phyloP scores from a whole-genome alignment of 192 early-diverging fungal genomes.

The Entophlyctis luteolus region DNA sequence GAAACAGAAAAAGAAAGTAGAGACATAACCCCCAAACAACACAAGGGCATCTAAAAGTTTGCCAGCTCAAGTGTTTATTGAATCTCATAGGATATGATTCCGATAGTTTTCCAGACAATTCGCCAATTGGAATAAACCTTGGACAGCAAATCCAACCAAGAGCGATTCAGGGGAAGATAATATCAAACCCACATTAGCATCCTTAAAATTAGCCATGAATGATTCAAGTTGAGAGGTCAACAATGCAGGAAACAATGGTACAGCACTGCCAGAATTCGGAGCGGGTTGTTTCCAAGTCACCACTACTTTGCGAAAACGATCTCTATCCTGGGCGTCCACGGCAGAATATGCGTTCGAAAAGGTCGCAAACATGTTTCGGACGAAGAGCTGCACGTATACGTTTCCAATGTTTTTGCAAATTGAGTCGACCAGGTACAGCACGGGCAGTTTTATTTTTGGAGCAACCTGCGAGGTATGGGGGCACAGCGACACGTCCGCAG shows the following conservation, averaged over 20 bases:
- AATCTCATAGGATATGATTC: too few relatives aligned
- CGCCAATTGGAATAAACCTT: too few relatives aligned
- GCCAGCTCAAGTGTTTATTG: too few relatives aligned
- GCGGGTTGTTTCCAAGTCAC: constrained; percentile 71
- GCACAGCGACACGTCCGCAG: too few relatives aligned
- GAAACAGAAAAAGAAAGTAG: too few relatives aligned
- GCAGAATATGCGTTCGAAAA: constrained; percentile 74
- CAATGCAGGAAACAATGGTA: not conserved
- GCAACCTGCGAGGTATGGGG: constrained; percentile 51
- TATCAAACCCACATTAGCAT: not conserved
- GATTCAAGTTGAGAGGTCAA: constrained; percentile 5
- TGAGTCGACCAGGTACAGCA: constrained; percentile 90
- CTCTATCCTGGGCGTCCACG: constrained; percentile 61
- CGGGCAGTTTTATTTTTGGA: constrained; percentile 76
- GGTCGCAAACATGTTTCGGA: constrained; percentile 62
- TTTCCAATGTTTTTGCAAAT: constrained; percentile 92
- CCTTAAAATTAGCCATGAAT: constrained; percentile 4
- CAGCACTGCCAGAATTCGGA: not conserved
- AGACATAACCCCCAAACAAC: too few relatives aligned
- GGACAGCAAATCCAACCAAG: too few relatives aligned
- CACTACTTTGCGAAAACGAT: constrained; percentile 72
- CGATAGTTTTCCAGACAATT: too few relatives aligned
- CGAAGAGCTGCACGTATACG: constrained; percentile 69
- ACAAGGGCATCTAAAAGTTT: too few relatives aligned
- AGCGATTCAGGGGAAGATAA: too few relatives aligned